Evolutionary conservation across 2,329 filamentous ascomycete species (phyloP).

Genomic region (Fragosphaeria purpurea): DNA sequence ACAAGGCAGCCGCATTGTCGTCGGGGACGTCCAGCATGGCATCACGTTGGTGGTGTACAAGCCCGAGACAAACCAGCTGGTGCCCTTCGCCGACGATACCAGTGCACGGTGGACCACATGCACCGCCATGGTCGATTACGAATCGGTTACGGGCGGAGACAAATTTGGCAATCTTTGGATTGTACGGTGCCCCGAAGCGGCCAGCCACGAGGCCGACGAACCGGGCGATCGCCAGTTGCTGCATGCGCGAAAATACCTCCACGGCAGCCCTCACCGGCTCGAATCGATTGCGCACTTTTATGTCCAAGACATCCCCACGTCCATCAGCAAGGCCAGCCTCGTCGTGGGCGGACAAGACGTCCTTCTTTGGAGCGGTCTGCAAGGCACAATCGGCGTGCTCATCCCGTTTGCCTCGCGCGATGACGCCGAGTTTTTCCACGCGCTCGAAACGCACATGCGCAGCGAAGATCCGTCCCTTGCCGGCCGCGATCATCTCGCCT

Average conservation of each 20-base stretch:
- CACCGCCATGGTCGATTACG: slow-evolving; percentile 92
- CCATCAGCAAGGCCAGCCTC: slow-evolving; percentile 77
- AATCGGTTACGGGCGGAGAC: slow-evolving; percentile 87
- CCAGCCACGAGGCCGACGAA: slow-evolving; percentile 83
- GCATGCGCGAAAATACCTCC: slow-evolving; percentile 81
- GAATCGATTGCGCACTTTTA: slow-evolving; percentile 82
- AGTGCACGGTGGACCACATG: slow-evolving; percentile 85
- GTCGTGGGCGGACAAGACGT: slow-evolving; percentile 88
- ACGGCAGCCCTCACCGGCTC: slow-evolving; percentile 76
- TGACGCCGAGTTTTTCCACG: slow-evolving; percentile 96
- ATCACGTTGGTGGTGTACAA: slow-evolving; percentile 93
- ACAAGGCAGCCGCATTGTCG: slow-evolving; percentile 82
- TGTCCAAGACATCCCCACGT: slow-evolving; percentile 84
- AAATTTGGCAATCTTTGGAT: slow-evolving; percentile 98
- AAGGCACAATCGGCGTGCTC: slow-evolving; percentile 87
- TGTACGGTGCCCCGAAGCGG: slow-evolving; percentile 74
- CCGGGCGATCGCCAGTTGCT: slow-evolving; percentile 84
- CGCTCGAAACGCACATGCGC: slow-evolving; percentile 77
- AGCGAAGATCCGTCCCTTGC: slow-evolving; percentile 79
- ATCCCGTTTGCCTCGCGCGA: slow-evolving; percentile 87
- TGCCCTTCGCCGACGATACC: slow-evolving; percentile 87
- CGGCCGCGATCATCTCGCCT: slow-evolving; percentile 91
- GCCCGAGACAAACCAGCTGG: slow-evolving; percentile 77
- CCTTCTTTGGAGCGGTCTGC: slow-evolving; percentile 85
- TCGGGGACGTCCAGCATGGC: slow-evolving; percentile 86